phyloP scores from a whole-genome alignment of 306 rosid species.

The Alnus rubra region DNA sequence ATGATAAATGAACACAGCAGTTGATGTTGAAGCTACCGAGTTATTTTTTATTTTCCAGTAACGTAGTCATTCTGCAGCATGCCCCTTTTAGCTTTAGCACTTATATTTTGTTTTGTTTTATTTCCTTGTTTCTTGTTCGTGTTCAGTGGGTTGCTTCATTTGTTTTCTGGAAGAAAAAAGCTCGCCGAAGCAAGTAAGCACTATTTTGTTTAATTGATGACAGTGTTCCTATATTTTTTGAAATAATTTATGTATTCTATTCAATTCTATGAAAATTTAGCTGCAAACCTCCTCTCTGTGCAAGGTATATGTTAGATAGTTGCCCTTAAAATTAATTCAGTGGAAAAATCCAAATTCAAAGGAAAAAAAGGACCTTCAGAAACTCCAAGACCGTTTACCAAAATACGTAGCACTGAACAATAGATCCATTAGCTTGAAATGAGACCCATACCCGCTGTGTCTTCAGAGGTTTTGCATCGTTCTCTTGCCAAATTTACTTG shows the following conservation, averaged over 20 bases:
- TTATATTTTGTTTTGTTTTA: constrained; percentile 15
- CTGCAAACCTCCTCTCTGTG: background rate
- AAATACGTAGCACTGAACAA: too few species aligned
- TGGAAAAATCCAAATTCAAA: background rate
- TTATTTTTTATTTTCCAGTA: background rate
- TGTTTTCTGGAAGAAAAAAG: constrained; percentile 79
- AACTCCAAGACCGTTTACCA: too few species aligned
- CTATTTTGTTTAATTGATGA: constrained; percentile 7
- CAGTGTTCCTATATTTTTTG: background rate
- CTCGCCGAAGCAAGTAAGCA: constrained; percentile 88
- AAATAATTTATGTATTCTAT: too few species aligned
- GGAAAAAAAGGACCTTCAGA: too few species aligned
- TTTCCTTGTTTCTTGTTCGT: constrained; percentile 13
- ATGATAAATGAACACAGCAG: background rate
- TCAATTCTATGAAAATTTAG: background rate
- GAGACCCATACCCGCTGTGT: too few species aligned
- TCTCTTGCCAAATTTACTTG: too few species aligned
- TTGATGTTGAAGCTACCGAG: background rate
- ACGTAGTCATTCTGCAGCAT: background rate
- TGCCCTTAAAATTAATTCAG: background rate
- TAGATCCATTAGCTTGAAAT: too few species aligned
- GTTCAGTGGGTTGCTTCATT: constrained; percentile 69
- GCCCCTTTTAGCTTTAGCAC: constrained; percentile 1
- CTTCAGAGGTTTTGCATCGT: too few species aligned
- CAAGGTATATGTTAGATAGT: background rate